phyloP scores from a whole-genome alignment of 805 yeast species.

The Vanderwaltozyma yarrowii region DNA sequence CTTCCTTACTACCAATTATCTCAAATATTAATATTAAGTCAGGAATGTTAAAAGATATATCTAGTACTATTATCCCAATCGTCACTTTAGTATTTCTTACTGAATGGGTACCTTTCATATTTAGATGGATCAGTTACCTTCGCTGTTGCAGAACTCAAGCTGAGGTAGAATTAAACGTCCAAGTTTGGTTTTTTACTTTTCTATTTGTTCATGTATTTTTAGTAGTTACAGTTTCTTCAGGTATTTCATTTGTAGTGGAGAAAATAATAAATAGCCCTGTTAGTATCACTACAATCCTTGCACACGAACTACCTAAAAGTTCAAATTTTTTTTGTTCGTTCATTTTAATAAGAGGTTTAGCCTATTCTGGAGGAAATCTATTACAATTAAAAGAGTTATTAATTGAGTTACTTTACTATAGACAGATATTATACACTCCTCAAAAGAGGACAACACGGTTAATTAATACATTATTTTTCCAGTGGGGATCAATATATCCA shows the following conservation, averaged over 20 bases:
- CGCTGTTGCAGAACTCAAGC: slow-evolving; percentile 55
- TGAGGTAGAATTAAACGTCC: slow-evolving; percentile 58
- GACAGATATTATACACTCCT: slow-evolving; percentile 46
- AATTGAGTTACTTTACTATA: slow-evolving; percentile 27
- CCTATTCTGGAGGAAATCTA: slow-evolving; percentile 64
- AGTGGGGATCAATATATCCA: slow-evolving; percentile 77
- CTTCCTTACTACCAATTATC: slow-evolving; percentile 50
- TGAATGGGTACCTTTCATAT: slow-evolving; percentile 48
- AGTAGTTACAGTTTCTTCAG: slow-evolving; percentile 77
- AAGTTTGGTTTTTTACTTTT: slow-evolving; percentile 68
- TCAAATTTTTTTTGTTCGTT: slow-evolving; percentile 80
- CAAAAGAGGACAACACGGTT: slow-evolving; percentile 41
- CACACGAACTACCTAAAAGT: slow-evolving; percentile 73
- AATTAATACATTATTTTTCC: slow-evolving; percentile 35
- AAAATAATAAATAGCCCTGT: slow-evolving; percentile 60
- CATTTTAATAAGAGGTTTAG: slow-evolving; percentile 61
- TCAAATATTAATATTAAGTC: slow-evolving; percentile 44
- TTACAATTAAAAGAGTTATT: slow-evolving; percentile 48
- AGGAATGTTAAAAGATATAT: slow-evolving; percentile 37
- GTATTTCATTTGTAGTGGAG: slow-evolving; percentile 53
- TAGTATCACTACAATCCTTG: slow-evolving; percentile 60
- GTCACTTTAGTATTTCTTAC: slow-evolving; percentile 53
- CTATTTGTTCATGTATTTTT: slow-evolving; percentile 74
- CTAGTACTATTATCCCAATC: slow-evolving; percentile 61
- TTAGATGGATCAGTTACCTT: slow-evolving; percentile 42